Evolutionary conservation across 2,329 filamentous ascomycete genomes (phyloP).

Genomic region (Orbilia ellipsospora): DNA sequence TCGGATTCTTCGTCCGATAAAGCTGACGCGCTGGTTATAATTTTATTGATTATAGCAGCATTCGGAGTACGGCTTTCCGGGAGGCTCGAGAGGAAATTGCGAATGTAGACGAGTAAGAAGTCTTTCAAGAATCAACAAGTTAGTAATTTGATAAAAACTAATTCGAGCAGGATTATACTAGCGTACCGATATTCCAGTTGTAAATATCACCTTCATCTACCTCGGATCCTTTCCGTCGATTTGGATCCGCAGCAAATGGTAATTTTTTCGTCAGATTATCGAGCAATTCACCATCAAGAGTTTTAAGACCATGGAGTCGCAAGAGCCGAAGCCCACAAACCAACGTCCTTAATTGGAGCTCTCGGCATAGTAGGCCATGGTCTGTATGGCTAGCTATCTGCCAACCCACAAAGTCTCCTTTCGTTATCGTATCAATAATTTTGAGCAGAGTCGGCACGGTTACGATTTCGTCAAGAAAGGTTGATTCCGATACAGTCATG

Average conservation of each 20-base stretch:
- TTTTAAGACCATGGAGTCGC: constrained; percentile 47
- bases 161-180: not conserved
- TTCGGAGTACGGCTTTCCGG: constrained; percentile 53
- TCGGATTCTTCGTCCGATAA: constrained; percentile 46
- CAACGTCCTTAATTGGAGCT: constrained; percentile 50
- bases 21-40: constrained; percentile 49
- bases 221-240: constrained; percentile 33
- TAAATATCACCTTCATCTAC: constrained; percentile 35
- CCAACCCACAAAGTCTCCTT: constrained; percentile 54
- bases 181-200: constrained; percentile 54
- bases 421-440: constrained; percentile 54
- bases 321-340: constrained; percentile 42
- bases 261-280: constrained; percentile 51
- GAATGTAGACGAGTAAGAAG: constrained; percentile 54
- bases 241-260: constrained; percentile 49
- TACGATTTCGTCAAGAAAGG: constrained; percentile 53
- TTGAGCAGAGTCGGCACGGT: constrained; percentile 50
- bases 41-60: constrained; percentile 51
- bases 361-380: constrained; percentile 46
- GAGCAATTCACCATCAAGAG: constrained; percentile 46
- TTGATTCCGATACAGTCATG: constrained; percentile 55
- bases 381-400: constrained; percentile 51
- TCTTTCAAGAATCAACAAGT: constrained; percentile 27
- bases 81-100: constrained; percentile 53
- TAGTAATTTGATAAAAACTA: no score